Evolutionary conservation across 305 asterid genomes (phyloP), one percentile per base, ranked within the genome.

Genomic region (Fraxinus angustifolia): DNA sequence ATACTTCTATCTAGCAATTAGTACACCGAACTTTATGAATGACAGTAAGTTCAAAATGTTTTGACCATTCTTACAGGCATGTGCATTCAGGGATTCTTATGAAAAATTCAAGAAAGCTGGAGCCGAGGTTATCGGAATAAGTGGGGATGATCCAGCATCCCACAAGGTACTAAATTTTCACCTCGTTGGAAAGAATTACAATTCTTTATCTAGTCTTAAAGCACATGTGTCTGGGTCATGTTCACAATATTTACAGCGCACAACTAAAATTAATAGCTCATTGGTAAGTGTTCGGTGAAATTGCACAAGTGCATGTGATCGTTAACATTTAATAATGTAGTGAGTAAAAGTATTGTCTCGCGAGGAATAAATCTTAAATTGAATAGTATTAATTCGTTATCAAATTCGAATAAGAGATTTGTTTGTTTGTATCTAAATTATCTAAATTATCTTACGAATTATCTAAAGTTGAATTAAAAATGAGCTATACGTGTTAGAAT

Each of bases 81-180:
- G 99, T 83, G 96, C 99, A 75, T 96, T 96, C 85, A 89, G 99
- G 85, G 99, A 96, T 87, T 96, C 99, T 1, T 96, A 96, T 3
- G 98, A 94, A 79, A 93, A 94, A 83, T 96, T 96, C 78, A 96
- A 96, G 93, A 96, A 96, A 89, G 98, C 98, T 10, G 99, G 99
- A 84, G 98, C 99, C 2, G 91, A 89, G 86, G 98, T 94, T 88
- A 87, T 96, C 6, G 98, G 98, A 42, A 94, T 96, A 80, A 96
- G 99, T 70, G 98, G 97, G 45, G 97, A 96, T 81, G 92, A 82
- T 85, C 10, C 97, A 36, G 81, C 82, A 58, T 96, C 98, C 65
- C 99, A 96, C 90, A 93, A 96, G 98, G 99, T 94, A 90, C 60
- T 40, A 2, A 42, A 71, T 16, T 67, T 45, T 83, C 42, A 12